phyloP scores from a whole-genome alignment of 176 grass and related monocot species.

The Musa itinerans region DNA sequence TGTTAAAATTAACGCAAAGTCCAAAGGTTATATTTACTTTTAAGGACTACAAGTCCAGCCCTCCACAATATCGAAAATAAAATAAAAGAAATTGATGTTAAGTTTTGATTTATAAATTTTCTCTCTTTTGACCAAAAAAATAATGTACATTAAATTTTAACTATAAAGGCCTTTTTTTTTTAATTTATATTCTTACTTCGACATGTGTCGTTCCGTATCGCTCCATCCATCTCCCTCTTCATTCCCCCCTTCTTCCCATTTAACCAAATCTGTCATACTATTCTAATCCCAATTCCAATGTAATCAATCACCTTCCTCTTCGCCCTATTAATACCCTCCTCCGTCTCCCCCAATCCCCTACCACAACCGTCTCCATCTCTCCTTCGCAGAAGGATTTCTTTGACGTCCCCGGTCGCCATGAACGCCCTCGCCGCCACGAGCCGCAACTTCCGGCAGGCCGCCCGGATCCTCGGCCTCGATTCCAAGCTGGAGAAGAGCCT shows the following conservation, averaged over 20 bases:
- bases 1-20: too few species aligned
- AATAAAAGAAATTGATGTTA: too few species aligned
- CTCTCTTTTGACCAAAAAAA: too few species aligned
- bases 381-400: background rate
- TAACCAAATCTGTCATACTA: background rate
- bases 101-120: too few species aligned
- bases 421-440: slow-evolving; percentile 15
- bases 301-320: background rate
- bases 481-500: slow-evolving; percentile 25
- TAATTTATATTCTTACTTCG: too few species aligned
- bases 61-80: too few species aligned
- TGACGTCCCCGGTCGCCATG: background rate
- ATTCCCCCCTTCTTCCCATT: background rate
- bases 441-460: slow-evolving; percentile 16
- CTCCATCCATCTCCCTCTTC: background rate
- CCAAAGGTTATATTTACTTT: too few species aligned
- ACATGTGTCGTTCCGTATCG: too few species aligned
- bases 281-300: background rate
- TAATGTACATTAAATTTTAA: too few species aligned
- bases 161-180: too few species aligned
- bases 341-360: background rate
- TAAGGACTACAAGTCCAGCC: too few species aligned
- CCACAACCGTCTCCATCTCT: background rate
- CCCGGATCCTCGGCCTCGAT: slow-evolving; percentile 11
- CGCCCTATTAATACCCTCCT: background rate